These are phyloP conservation scores for Amauroascus verrucosus DNA, from an alignment of 2,329 filamentous ascomycete genomes.

Conservation along the genomic window DNA sequence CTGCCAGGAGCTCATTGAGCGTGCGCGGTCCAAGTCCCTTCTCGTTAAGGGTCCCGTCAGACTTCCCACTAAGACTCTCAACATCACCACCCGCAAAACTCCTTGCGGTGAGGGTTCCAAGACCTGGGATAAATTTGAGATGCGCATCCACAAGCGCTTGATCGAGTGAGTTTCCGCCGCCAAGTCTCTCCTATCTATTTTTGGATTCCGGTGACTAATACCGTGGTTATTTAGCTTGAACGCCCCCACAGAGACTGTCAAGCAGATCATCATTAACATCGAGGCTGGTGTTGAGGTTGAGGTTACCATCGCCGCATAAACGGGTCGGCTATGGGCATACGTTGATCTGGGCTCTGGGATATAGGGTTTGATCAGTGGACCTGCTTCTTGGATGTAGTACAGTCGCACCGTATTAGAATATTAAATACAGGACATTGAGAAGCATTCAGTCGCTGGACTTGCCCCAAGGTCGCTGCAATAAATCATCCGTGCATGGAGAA, in stretches of 20 bases:
- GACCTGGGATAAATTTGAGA: constrained; percentile 98
- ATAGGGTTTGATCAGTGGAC: not conserved
- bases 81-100: constrained; percentile 97
- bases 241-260: constrained; percentile 75
- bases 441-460: not conserved
- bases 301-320: constrained; percentile 45
- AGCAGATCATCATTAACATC: constrained; percentile 47
- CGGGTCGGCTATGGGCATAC: constrained; percentile 12
- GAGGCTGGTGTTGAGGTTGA: constrained; percentile 46
- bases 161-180: constrained; percentile 59
- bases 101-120: constrained; percentile 99
- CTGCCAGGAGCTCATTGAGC: constrained; percentile 95
- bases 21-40: constrained; percentile 96
- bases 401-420: not conserved
- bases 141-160: constrained; percentile 98
- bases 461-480: not conserved
- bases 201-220: not conserved
- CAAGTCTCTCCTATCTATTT: not conserved
- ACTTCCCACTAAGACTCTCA: constrained; percentile 92
- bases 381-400: not conserved
- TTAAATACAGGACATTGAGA: not conserved
- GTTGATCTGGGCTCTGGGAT: not conserved
- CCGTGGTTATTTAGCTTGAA: constrained; percentile 54
- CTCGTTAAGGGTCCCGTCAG: constrained; percentile 97
- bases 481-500: too few species aligned